Evolutionary conservation across 2,329 filamentous ascomycete species (phyloP).

Genomic region (Cordyceps javanica): DNA sequence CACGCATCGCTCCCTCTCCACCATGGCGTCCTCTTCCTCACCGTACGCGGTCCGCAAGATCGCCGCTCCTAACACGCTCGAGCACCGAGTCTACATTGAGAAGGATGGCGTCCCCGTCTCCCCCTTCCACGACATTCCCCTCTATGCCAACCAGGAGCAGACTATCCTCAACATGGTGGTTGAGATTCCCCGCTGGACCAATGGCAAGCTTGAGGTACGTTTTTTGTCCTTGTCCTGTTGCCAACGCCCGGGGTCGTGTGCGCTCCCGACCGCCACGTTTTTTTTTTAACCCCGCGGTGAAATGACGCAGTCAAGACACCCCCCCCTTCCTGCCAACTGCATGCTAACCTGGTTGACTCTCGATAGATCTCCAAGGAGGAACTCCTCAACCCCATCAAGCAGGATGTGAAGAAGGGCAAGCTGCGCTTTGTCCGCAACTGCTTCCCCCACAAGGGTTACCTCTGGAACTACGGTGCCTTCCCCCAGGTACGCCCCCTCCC

Average conservation of each 20-base stretch:
- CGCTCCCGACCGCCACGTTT: background rate
- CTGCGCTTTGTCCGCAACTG: constrained; percentile 99
- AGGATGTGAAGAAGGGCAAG: constrained; percentile 99
- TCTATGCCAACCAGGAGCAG: constrained; percentile 95
- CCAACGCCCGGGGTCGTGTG: constrained; percentile 3
- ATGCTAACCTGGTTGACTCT: constrained; percentile 1
- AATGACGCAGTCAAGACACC: constrained; percentile 7
- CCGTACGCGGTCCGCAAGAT: constrained; percentile 79
- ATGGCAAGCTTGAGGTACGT: constrained; percentile 96
- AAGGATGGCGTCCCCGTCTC: constrained; percentile 93
- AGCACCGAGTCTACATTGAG: constrained; percentile 97
- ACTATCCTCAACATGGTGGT: constrained; percentile 98
- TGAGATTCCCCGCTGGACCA: constrained; percentile 99
- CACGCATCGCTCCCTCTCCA: constrained; percentile 19
- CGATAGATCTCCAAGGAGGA: constrained; percentile 95
- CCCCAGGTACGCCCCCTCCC: constrained; percentile 63
- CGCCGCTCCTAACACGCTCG: constrained; percentile 83
- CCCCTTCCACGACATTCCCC: constrained; percentile 96
- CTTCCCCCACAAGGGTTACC: constrained; percentile 99
- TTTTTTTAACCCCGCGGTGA: background rate
- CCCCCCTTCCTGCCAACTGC: no score
- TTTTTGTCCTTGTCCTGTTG: background rate
- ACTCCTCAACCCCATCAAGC: constrained; percentile 97
- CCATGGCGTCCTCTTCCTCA: constrained; percentile 56
- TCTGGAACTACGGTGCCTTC: constrained; percentile 99